A percentile compares a stretch with the other conserved stretches of the same genome.
These are phyloP conservation scores for Plantago coronopus DNA, from an alignment of 305 asterid genomes.

Conservation along the genomic window DNA sequence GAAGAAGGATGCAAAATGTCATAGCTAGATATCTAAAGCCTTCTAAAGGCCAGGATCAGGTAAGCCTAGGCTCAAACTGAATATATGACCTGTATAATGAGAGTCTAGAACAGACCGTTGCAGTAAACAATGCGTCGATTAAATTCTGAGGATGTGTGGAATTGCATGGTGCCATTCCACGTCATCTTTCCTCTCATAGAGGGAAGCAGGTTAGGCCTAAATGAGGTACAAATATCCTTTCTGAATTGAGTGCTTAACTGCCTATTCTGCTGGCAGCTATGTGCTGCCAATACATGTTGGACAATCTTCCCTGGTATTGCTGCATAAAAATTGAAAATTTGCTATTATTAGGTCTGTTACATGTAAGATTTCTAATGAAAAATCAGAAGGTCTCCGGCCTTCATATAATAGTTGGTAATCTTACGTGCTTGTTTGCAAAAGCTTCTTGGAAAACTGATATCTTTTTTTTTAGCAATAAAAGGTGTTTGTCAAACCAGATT, in stretches of 20 bases:
- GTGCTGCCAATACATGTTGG: slow-evolving; percentile 85
- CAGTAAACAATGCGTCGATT: slow-evolving; percentile 73
- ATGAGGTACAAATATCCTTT: slow-evolving; percentile 57
- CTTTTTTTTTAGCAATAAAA: neutral
- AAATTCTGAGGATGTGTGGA: slow-evolving; percentile 54
- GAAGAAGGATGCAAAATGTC: slow-evolving; percentile 22
- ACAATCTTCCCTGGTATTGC: slow-evolving; percentile 90
- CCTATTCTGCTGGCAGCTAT: slow-evolving; percentile 96
- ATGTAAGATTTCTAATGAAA: slow-evolving; percentile 30
- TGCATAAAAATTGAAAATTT: slow-evolving; percentile 72
- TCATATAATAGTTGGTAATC: slow-evolving; percentile 16
- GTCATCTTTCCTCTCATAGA: slow-evolving; percentile 65
- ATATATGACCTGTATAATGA: slow-evolving; percentile 69
- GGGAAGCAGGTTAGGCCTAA: slow-evolving; percentile 63
- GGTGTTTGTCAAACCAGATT: neutral
- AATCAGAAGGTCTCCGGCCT: slow-evolving; percentile 6
- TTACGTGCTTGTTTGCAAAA: neutral
- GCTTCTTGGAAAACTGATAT: too few relatives aligned
- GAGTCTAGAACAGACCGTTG: slow-evolving; percentile 99
- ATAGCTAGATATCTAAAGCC: slow-evolving; percentile 31
- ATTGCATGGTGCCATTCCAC: slow-evolving; percentile 73
- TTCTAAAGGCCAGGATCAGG: slow-evolving; percentile 34
- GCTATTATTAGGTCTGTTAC: slow-evolving; percentile 41
- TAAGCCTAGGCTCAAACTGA: slow-evolving; percentile 44
- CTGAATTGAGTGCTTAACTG: slow-evolving; percentile 62